Conservation (phyloP, 2,329 filamentous ascomycete species). For the Aspergillus tanneri region DNA sequence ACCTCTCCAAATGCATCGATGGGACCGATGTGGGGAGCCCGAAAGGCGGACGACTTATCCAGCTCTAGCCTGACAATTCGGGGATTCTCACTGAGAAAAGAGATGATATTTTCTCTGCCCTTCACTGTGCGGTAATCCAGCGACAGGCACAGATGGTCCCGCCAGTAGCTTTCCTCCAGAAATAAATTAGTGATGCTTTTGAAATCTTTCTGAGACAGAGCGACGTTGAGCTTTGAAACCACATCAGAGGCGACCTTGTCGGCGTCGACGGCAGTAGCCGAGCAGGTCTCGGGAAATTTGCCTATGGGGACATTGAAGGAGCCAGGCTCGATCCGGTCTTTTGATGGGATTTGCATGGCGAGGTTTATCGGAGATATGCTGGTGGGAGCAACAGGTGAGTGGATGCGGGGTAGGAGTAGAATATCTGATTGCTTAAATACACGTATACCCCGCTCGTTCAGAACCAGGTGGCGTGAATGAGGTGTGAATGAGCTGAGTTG, state of each 20-base stretch:
- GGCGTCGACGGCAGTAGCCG: conserved; percentile 37
- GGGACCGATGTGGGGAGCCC: conserved; percentile 44
- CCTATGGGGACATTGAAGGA: conserved; percentile 54
- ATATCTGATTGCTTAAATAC: too few relatives aligned
- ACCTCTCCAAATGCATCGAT: conserved; percentile 54
- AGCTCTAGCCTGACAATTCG: conserved; percentile 48
- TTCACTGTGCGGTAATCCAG: conserved; percentile 59
- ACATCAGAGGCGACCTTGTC: conserved; percentile 37
- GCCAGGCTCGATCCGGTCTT: conserved; percentile 51
- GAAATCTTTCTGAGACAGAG: conserved; percentile 36
- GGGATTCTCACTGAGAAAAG: conserved; percentile 38
- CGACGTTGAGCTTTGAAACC: conserved; percentile 42
- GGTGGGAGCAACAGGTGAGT: not conserved
- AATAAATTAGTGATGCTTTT: conserved; percentile 46
- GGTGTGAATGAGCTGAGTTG: too few relatives aligned
- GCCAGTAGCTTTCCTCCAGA: conserved; percentile 55
- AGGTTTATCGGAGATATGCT: not conserved
- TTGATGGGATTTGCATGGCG: conserved; percentile 31
- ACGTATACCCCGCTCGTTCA: too few relatives aligned
- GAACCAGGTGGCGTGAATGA: too few relatives aligned
- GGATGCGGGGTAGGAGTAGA: conserved; percentile 1
- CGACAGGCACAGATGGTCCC: conserved; percentile 57
- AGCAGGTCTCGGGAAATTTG: conserved; percentile 42
- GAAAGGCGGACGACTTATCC: conserved; percentile 48
- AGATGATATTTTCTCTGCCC: conserved; percentile 42